A percentile compares a stretch with the other conserved stretches of the same genome.
Conservation (phyloP, 148 eudicot species). For the Simmondsia chinensis region DNA sequence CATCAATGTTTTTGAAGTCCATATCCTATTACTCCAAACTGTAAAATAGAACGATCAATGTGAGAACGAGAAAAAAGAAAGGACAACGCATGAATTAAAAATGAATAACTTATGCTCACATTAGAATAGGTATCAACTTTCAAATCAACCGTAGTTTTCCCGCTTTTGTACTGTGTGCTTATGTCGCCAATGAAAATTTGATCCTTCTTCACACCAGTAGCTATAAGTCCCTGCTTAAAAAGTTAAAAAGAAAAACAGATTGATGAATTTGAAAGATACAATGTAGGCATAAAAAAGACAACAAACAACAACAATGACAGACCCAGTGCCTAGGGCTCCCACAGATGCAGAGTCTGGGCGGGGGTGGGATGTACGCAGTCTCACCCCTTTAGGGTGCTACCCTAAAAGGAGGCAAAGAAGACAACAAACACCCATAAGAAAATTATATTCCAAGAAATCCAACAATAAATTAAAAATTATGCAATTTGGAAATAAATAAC, state of each 20-base stretch:
- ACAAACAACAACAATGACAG: neutral
- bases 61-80: neutral
- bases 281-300: neutral
- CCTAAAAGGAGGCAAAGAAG: too few species aligned
- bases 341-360: too few species aligned
- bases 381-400: too few species aligned
- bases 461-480: too few species aligned
- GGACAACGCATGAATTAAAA: neutral
- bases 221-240: slow-evolving; percentile 58
- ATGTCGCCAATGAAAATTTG: slow-evolving; percentile 78
- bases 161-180: slow-evolving; percentile 60
- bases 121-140: slow-evolving; percentile 79
- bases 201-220: slow-evolving; percentile 74
- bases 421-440: too few species aligned
- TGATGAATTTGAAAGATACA: neutral
- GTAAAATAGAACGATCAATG: neutral
- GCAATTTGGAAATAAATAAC: too few species aligned
- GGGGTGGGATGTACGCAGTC: too few species aligned
- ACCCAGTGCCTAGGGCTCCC: too few species aligned
- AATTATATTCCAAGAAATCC: too few species aligned
- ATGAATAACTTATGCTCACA: slow-evolving; percentile 32
- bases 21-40: neutral
- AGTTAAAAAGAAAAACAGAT: neutral
- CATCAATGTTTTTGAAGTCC: too few species aligned
- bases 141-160: slow-evolving; percentile 66